A percentile compares a stretch with the other conserved stretches of the same genome.
phyloP scores from a whole-genome alignment of 805 yeast genomes.

The Lachancea fermentati region DNA sequence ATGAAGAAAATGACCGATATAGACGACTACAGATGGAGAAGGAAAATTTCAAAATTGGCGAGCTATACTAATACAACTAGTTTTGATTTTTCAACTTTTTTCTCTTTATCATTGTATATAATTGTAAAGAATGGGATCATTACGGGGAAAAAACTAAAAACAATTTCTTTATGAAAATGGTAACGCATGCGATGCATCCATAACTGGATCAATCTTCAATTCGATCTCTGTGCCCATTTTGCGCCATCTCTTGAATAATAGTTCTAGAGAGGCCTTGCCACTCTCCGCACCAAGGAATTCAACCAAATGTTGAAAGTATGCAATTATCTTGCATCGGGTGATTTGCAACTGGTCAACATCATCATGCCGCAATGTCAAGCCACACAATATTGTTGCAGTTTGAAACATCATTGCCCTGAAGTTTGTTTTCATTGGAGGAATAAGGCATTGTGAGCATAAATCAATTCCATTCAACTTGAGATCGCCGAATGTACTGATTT shows the following conservation, averaged over 20 bases:
- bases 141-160: too few species aligned
- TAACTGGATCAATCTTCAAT: background rate
- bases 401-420: conserved; percentile 15
- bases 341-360: conserved; percentile 3
- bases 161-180: conserved; percentile 6
- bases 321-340: conserved; percentile 9
- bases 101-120: too few species aligned
- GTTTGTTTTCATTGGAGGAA: conserved; percentile 7
- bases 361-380: conserved; percentile 3
- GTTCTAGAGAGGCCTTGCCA: conserved; percentile 9
- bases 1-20: conserved; percentile 30
- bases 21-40: conserved; percentile 36
- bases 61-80: conserved; percentile 18
- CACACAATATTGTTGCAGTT: conserved; percentile 9
- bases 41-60: conserved; percentile 36
- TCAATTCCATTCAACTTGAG: conserved; percentile 2
- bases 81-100: too few species aligned
- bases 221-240: conserved; percentile 1
- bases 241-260: conserved; percentile 11
- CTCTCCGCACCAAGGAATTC: conserved; percentile 14
- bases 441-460: conserved; percentile 7
- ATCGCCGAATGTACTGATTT: conserved; percentile 4
- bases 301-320: conserved; percentile 10
- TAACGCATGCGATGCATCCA: conserved; percentile 4
- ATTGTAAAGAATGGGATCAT: too few species aligned